Conservation (phyloP, 768 basidiomycete species). For the Calocera viscosa region DNA sequence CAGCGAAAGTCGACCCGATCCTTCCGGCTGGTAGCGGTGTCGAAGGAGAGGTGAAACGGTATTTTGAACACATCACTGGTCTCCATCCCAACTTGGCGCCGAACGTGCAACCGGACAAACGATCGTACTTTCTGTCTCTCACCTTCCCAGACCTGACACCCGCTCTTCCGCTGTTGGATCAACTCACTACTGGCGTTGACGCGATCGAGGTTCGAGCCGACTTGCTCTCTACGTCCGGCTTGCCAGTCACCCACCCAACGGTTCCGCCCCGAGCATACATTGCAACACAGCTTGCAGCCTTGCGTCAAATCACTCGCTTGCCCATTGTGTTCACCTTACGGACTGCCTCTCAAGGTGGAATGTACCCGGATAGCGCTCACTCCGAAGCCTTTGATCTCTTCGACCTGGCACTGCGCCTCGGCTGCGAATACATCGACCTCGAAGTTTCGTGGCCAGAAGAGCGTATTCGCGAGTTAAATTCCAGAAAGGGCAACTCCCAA, state of each 20-base stretch:
- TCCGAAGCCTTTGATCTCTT: conserved; percentile 65
- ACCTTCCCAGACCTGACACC: conserved; percentile 80
- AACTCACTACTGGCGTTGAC: conserved; percentile 71
- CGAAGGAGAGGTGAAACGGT: conserved; percentile 55
- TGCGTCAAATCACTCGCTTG: conserved; percentile 62
- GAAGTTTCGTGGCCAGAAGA: conserved; percentile 66
- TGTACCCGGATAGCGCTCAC: conserved; percentile 67
- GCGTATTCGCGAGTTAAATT: conserved; percentile 44
- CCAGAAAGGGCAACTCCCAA: conserved; percentile 56
- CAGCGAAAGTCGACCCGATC: conserved; percentile 19
- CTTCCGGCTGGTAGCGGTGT: conserved; percentile 31
- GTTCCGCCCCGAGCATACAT: conserved; percentile 65
- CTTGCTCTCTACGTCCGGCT: conserved; percentile 46
- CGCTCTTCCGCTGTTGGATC: conserved; percentile 54
- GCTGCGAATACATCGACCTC: conserved; percentile 86
- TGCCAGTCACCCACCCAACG: conserved; percentile 33
- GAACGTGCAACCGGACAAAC: conserved; percentile 40
- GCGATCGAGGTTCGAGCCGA: conserved; percentile 93
- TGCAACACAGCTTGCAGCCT: conserved; percentile 59
- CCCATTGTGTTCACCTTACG: conserved; percentile 90
- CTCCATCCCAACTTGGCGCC: conserved; percentile 48
- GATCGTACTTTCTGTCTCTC: conserved; percentile 86
- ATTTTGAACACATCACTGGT: conserved; percentile 82
- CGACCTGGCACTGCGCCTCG: conserved; percentile 63
- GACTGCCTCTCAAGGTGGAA: conserved; percentile 77